phyloP scores from a whole-genome alignment of 2,329 filamentous ascomycete species.

The Lachnellula occidentalis region DNA sequence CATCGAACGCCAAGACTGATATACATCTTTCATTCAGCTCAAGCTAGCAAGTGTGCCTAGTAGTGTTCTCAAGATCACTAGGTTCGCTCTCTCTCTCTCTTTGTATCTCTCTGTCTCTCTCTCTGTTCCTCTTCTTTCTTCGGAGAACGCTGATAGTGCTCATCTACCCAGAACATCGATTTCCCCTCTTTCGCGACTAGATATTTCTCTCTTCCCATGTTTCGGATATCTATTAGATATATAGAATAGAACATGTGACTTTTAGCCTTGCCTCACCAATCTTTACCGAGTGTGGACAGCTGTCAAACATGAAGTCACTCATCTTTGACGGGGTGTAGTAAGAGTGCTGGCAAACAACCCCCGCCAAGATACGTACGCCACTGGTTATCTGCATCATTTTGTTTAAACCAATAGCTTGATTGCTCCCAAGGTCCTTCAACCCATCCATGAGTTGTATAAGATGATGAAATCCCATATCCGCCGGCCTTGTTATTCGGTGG shows the following conservation, averaged over 20 bases:
- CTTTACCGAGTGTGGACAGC: not conserved
- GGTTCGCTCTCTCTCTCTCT: not conserved
- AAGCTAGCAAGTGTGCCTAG: not conserved
- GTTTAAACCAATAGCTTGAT: no score
- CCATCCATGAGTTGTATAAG: not conserved
- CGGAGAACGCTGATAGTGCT: not conserved
- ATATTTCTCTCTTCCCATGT: not conserved
- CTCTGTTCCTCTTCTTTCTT: not conserved
- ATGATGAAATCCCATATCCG: not conserved
- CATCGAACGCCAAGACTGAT: no score
- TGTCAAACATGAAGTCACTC: no score
- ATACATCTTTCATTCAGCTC: not conserved
- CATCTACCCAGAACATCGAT: not conserved
- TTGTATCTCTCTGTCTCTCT: not conserved
- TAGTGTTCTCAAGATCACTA: not conserved
- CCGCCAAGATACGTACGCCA: not conserved
- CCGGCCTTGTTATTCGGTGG: not conserved
- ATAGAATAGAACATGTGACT: not conserved
- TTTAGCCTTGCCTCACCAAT: not conserved
- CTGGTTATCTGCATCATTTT: no score
- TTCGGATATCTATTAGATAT: not conserved
- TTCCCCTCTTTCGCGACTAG: not conserved
- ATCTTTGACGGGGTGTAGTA: not conserved
- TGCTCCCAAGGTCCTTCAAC: not conserved
- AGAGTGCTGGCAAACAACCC: conserved; percentile 1